Conservation (phyloP, 495 filamentous ascomycete species). For the Aspergillus nidulans region DNA sequence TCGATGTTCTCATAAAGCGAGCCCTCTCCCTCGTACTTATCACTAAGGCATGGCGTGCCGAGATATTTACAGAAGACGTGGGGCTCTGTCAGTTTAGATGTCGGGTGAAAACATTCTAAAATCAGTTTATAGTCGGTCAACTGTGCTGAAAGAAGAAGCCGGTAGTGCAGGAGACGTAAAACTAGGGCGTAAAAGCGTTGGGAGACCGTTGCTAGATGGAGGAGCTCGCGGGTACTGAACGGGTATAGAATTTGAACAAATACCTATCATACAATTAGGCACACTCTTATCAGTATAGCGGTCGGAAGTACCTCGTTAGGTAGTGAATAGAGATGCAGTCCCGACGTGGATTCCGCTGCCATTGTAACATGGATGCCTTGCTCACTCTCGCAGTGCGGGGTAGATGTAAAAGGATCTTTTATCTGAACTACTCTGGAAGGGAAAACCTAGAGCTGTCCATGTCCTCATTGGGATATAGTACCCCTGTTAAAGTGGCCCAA, state of each 20-base stretch:
- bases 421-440: no score
- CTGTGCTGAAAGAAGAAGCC: conserved; percentile 53
- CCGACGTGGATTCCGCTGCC: neutral
- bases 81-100: conserved; percentile 61
- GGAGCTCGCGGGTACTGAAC: conserved; percentile 56
- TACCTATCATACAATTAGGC: conserved; percentile 43
- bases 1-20: conserved; percentile 38
- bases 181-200: conserved; percentile 64
- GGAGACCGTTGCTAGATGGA: conserved; percentile 57
- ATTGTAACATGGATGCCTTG: neutral
- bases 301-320: conserved; percentile 44
- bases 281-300: neutral
- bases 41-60: conserved; percentile 49
- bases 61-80: conserved; percentile 66
- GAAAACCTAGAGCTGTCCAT: neutral
- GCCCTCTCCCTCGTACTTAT: conserved; percentile 33
- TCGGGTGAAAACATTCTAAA: conserved; percentile 74
- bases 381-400: conserved; percentile 1
- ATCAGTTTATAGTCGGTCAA: conserved; percentile 60
- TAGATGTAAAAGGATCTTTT: neutral
- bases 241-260: conserved; percentile 58
- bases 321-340: conserved; percentile 34
- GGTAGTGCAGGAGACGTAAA: conserved; percentile 61
- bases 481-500: no score
- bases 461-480: neutral